Evolutionary conservation across 1,139 yeast species (phyloP).

Genomic region (Diutina siamensis): DNA sequence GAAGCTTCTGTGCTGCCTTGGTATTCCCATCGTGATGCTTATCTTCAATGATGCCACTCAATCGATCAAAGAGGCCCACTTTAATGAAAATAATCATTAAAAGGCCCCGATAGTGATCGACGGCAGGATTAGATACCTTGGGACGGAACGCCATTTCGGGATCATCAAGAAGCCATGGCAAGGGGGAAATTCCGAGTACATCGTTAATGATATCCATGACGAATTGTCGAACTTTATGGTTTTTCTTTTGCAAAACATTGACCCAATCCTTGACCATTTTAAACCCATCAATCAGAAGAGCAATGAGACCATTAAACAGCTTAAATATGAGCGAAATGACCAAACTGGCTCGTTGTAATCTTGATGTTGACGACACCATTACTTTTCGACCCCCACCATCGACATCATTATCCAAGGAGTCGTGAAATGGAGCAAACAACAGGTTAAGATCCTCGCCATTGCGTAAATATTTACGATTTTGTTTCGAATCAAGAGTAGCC

Average conservation of each 20-base stretch:
- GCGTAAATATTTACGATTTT: conserved; percentile 43
- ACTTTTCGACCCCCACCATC: conserved; percentile 3
- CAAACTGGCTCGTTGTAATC: conserved; percentile 5
- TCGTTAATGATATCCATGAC: conserved; percentile 65
- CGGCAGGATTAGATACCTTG: conserved; percentile 11
- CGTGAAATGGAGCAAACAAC: conserved; percentile 48
- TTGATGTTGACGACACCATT: conserved; percentile 27
- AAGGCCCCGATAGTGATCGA: conserved; percentile 55
- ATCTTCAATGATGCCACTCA: conserved; percentile 38
- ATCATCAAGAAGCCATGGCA: conserved; percentile 44
- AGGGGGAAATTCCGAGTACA: conserved; percentile 45
- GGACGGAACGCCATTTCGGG: not conserved
- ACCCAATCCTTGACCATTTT: conserved; percentile 48
- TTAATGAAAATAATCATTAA: conserved; percentile 39
- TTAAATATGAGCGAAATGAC: not conserved
- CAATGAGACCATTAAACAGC: conserved; percentile 42
- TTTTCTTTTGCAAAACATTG: conserved; percentile 49
- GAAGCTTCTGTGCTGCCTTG: conserved; percentile 9
- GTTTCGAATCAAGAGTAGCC: conserved; percentile 48
- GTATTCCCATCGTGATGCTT: conserved; percentile 14
- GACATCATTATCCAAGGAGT: conserved; percentile 11
- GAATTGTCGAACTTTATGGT: conserved; percentile 44
- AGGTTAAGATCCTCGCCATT: conserved; percentile 56
- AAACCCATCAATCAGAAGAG: conserved; percentile 49
- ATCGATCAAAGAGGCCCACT: conserved; percentile 26